Conservation (phyloP, 495 filamentous ascomycete genomes). For the Parmelia sp. region DNA sequence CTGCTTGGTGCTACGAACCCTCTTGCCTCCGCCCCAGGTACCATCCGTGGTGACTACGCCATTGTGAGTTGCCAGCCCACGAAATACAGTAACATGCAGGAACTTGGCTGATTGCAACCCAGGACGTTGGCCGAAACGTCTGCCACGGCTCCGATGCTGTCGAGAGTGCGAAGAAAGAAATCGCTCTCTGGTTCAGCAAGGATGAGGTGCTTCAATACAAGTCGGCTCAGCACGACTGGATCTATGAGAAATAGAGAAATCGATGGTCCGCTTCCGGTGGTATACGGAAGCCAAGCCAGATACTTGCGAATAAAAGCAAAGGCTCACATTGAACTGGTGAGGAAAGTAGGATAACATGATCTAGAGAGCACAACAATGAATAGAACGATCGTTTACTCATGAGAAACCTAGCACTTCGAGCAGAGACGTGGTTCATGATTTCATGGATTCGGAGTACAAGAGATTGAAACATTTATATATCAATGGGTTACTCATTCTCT, state of each 20-base stretch:
- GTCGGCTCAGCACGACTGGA: slow-evolving; percentile 73
- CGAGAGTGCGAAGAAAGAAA: slow-evolving; percentile 99
- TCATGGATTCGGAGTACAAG: neutral
- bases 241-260: slow-evolving; percentile 72
- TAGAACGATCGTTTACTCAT: neutral
- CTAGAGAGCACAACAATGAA: neutral
- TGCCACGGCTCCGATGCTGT: slow-evolving; percentile 98
- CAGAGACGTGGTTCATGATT: neutral
- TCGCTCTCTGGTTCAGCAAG: slow-evolving; percentile 90
- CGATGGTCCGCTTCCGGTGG: neutral
- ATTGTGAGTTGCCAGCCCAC: slow-evolving; percentile 39
- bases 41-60: slow-evolving; percentile 87
- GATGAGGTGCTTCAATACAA: slow-evolving; percentile 77
- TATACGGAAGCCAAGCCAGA: neutral
- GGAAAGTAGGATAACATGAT: neutral
- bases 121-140: slow-evolving; percentile 95
- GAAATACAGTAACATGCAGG: slow-evolving; percentile 12
- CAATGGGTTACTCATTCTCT: no score
- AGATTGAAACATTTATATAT: no score
- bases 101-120: slow-evolving; percentile 18
- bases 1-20: slow-evolving; percentile 99
- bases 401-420: neutral
- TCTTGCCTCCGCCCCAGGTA: slow-evolving; percentile 83
- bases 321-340: neutral
- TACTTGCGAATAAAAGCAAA: neutral